These are phyloP conservation scores for Thelonectria olida DNA, from an alignment of 2,329 filamentous ascomycete genomes.

Conservation along the genomic window DNA sequence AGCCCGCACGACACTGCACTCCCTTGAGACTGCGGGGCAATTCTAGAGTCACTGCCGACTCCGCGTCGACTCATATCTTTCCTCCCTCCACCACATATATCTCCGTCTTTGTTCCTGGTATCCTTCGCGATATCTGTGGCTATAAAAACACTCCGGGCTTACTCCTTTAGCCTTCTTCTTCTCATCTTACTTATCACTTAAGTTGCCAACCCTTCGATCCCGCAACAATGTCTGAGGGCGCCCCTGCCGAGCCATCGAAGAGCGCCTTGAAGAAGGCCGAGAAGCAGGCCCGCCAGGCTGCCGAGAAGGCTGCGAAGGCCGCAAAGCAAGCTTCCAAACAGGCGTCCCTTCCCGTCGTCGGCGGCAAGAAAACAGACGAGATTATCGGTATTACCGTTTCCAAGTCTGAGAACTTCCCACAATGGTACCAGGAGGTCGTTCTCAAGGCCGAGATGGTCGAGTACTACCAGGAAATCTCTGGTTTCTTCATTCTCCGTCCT, in stretches of 20 bases:
- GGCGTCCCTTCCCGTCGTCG: slow-evolving; percentile 58
- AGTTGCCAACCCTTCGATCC: slow-evolving; percentile 15
- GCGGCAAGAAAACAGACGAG: slow-evolving; percentile 69
- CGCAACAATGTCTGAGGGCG: slow-evolving; percentile 45
- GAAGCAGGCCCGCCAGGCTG: slow-evolving; percentile 69
- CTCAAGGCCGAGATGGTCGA: slow-evolving; percentile 97
- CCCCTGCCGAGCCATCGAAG: slow-evolving; percentile 59
- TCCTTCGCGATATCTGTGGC: slow-evolving; percentile 23
- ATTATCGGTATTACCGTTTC: slow-evolving; percentile 89
- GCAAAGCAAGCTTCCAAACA: slow-evolving; percentile 65
- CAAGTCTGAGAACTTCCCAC: slow-evolving; percentile 87
- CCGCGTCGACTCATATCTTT: slow-evolving; percentile 39
- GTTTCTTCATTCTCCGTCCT: slow-evolving; percentile 91
- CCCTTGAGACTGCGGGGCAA: slow-evolving; percentile 40
- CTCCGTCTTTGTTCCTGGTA: slow-evolving; percentile 24
- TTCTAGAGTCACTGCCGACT: slow-evolving; percentile 35
- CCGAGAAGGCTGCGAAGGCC: slow-evolving; percentile 70
- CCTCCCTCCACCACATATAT: slow-evolving; percentile 25
- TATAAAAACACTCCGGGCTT: slow-evolving; percentile 25
- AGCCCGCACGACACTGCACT: slow-evolving; percentile 20
- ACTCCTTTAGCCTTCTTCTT: neutral
- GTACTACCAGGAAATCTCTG: slow-evolving; percentile 94
- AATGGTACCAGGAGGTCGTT: slow-evolving; percentile 98
- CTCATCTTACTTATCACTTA: slow-evolving; percentile 7
- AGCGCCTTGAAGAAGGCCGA: slow-evolving; percentile 73